These are phyloP conservation scores for Phytophthora palmivora DNA, from an alignment of 352 stramenopile genomes.

Conservation along the genomic window DNA sequence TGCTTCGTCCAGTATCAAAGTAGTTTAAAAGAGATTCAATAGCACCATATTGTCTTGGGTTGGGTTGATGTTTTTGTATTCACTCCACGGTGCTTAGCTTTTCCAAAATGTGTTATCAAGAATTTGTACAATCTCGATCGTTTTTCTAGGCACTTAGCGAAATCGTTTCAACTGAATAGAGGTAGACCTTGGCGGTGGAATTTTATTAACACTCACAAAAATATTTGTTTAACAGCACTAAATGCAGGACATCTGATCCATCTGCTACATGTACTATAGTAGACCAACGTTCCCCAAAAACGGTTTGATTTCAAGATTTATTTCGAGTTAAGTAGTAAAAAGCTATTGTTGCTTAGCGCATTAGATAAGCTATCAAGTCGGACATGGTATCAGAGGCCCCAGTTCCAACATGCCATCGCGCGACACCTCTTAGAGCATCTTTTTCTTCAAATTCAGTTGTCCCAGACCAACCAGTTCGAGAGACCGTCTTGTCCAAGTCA, in stretches of 20 bases:
- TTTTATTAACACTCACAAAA: background rate
- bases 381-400: constrained; percentile 3
- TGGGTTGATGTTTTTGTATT: too few species aligned
- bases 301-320: constrained; percentile 10
- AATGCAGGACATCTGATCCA: too few species aligned
- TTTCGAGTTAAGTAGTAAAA: constrained; percentile 18
- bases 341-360: constrained; percentile 4
- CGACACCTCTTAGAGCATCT: constrained; percentile 7
- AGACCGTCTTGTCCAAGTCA: constrained; percentile 8
- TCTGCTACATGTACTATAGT: too few species aligned
- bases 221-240: too few species aligned
- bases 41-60: too few species aligned
- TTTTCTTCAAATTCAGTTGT: constrained; percentile 14
- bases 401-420: constrained; percentile 15
- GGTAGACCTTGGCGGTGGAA: background rate
- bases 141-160: too few species aligned
- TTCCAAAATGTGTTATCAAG: too few species aligned
- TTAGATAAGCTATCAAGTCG: background rate
- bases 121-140: too few species aligned
- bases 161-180: too few species aligned
- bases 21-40: too few species aligned
- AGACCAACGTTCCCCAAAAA: background rate
- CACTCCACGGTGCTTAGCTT: too few species aligned
- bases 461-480: background rate
- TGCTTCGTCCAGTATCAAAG: too few species aligned